phyloP scores from a whole-genome alignment of 352 stramenopile genomes.

The Phytophthora litchii region DNA sequence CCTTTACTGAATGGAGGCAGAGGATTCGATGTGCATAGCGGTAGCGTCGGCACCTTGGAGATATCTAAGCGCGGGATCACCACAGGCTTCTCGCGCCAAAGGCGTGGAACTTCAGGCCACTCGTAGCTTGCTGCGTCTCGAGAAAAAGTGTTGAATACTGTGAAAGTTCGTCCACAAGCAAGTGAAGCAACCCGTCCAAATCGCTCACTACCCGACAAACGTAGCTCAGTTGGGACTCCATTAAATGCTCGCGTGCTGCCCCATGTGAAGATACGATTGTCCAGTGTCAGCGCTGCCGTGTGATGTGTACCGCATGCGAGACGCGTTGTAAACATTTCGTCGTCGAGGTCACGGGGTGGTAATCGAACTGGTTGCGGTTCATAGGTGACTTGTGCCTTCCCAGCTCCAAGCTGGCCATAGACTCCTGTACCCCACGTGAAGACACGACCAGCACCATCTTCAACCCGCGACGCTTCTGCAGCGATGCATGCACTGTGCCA shows the following conservation, averaged over 20 bases:
- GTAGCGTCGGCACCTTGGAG: constrained; percentile 36
- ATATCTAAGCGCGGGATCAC: constrained; percentile 62
- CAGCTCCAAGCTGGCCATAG: constrained; percentile 70
- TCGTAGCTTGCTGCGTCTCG: constrained; percentile 66
- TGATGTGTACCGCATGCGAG: constrained; percentile 76
- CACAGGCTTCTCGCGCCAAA: constrained; percentile 52
- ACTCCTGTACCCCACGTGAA: constrained; percentile 80
- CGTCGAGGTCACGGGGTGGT: constrained; percentile 25
- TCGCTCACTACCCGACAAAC: constrained; percentile 31
- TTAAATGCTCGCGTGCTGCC: constrained; percentile 63
- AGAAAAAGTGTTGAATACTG: constrained; percentile 72
- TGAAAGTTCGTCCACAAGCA: constrained; percentile 75
- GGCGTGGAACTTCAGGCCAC: constrained; percentile 43
- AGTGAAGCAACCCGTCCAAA: constrained; percentile 65
- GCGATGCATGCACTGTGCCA: constrained; percentile 81
- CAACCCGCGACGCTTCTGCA: constrained; percentile 5
- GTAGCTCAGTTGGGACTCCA: constrained; percentile 40
- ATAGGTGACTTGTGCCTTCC: constrained; percentile 48
- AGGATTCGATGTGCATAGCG: constrained; percentile 51
- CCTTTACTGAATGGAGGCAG: constrained; percentile 34
- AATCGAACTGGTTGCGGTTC: constrained; percentile 48
- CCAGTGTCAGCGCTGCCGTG: constrained; percentile 52
- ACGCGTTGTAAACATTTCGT: constrained; percentile 47
- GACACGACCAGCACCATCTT: constrained; percentile 35
- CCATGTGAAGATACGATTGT: constrained; percentile 73